These are phyloP conservation scores for Suhomyces bokatorum DNA, from an alignment of 1,139 yeast species.

Conservation along the genomic window DNA sequence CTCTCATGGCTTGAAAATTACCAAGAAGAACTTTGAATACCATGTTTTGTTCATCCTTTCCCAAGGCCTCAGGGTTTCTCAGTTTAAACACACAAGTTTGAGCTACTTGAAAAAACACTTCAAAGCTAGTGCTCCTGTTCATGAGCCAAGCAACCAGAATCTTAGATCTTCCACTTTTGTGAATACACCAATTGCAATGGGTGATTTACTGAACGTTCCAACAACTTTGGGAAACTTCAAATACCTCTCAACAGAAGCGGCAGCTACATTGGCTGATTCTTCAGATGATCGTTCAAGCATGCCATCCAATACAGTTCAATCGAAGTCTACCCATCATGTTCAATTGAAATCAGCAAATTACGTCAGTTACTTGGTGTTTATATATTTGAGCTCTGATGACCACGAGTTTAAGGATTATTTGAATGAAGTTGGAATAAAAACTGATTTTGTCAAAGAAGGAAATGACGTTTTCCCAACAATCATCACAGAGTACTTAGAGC, in stretches of 20 bases:
- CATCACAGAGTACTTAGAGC: conserved; percentile 50
- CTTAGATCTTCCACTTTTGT: background rate
- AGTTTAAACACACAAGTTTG: conserved; percentile 58
- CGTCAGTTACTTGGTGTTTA: conserved; percentile 48
- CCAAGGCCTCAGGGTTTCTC: conserved; percentile 66
- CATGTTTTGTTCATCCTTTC: conserved; percentile 53
- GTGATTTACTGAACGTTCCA: conserved; percentile 8
- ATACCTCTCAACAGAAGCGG: no score
- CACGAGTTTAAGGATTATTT: conserved; percentile 47
- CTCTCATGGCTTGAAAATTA: conserved; percentile 42
- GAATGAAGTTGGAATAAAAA: conserved; percentile 45
- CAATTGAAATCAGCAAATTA: conserved; percentile 6
- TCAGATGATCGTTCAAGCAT: background rate
- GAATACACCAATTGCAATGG: conserved; percentile 2
- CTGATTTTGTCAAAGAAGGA: conserved; percentile 27
- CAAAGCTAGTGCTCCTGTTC: conserved; percentile 23
- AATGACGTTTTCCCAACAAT: conserved; percentile 47
- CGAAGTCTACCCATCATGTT: background rate
- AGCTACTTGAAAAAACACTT: conserved; percentile 52
- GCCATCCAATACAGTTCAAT: background rate
- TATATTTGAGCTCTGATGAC: conserved; percentile 54
- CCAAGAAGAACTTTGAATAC: conserved; percentile 53
- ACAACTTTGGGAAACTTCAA: conserved; percentile 1
- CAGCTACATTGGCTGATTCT: background rate
- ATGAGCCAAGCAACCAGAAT: background rate